Evolutionary conservation across 2,329 filamentous ascomycete species (phyloP), one percentile per base, ranked within the genome.

Genomic region (Akanthomyces dipterigenus): DNA sequence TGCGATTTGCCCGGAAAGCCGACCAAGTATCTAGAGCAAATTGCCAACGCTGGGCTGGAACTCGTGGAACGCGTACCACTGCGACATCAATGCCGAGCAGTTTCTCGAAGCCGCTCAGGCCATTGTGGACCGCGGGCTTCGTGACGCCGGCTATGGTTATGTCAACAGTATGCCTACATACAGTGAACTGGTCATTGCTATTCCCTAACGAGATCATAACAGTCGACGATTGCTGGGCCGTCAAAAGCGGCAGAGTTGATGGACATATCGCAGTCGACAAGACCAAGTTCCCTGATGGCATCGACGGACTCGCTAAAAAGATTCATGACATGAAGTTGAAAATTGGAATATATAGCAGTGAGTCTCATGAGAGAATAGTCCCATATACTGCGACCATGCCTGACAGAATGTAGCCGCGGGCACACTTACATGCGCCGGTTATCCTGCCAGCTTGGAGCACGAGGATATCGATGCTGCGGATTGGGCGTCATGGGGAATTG

Each of bases 151-250:
- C 2, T 86, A 86, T 67, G 70, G 79, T 22, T 85, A 86, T 60
- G 78, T 87, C 61, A 83, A 84, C 62, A 79, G 31, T 57, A 55
- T 1, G 60, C 20, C 2, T 7, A 1, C 16, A n/a, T 34, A 5
- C 16, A 26, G 9, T n/a, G n/a, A n/a, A n/a, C n/a, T n/a, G 36
- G 31, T 34, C 7, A 9, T 5, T 14, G n/a, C 7, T 12, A 34
- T 2, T 9, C 3, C 2, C 16, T 40, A 53, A 51, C 18, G 24
- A 3, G 45, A 20, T 38, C 2, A 9, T 3, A 5, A n/a, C 9
- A 55, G 31, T 84, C 62, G 84, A 88, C 70, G 86, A 88, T 68
- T 87, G 85, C 72, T 89, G 80, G 82, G 77, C 77, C 8, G 65
- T 77, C 60, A 77, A 80, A 64, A 64, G 67, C 22, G 67, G 66